Conservation (phyloP, 1,139 yeast species). For the Hemisphaericaspora xylanilytica region DNA sequence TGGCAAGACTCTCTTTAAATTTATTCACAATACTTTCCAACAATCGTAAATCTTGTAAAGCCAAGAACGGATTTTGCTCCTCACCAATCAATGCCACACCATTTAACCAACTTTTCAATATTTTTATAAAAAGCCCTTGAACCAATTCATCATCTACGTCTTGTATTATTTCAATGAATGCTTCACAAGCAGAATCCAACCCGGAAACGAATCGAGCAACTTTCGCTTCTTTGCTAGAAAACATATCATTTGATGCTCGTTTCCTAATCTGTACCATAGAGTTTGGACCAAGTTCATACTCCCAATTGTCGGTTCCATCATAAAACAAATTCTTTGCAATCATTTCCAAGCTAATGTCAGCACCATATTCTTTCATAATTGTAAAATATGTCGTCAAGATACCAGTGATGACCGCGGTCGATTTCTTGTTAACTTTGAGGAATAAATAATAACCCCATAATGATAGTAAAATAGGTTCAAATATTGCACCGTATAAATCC, state of each 20-base stretch:
- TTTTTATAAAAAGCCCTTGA: slow-evolving; percentile 47
- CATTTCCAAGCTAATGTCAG: slow-evolving; percentile 27
- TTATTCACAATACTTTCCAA: slow-evolving; percentile 61
- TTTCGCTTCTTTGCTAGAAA: slow-evolving; percentile 19
- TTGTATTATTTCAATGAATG: slow-evolving; percentile 47
- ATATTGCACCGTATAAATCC: slow-evolving; percentile 41
- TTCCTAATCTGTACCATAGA: slow-evolving; percentile 50
- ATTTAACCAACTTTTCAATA: slow-evolving; percentile 60
- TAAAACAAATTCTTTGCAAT: slow-evolving; percentile 45
- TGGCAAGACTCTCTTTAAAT: slow-evolving; percentile 60
- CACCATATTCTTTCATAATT: slow-evolving; percentile 28
- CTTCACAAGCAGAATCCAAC: slow-evolving; percentile 52
- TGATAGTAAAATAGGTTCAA: slow-evolving; percentile 44
- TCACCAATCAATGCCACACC: slow-evolving; percentile 15
- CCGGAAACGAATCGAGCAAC: slow-evolving; percentile 35
- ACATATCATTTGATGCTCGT: slow-evolving; percentile 8
- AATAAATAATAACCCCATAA: slow-evolving; percentile 66
- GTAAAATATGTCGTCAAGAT: slow-evolving; percentile 50
- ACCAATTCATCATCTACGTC: slow-evolving; percentile 50
- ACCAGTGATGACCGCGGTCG: slow-evolving; percentile 43
- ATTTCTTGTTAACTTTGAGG: slow-evolving; percentile 38
- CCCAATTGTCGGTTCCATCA: slow-evolving; percentile 50
- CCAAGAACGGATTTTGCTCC: slow-evolving; percentile 50
- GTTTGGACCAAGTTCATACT: slow-evolving; percentile 50
- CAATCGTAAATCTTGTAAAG: slow-evolving; percentile 60